Evolutionary conservation across 139 green algal species (phyloP), one percentile per base, ranked within the genome.

Genomic region (Haematococcus lacustris): DNA sequence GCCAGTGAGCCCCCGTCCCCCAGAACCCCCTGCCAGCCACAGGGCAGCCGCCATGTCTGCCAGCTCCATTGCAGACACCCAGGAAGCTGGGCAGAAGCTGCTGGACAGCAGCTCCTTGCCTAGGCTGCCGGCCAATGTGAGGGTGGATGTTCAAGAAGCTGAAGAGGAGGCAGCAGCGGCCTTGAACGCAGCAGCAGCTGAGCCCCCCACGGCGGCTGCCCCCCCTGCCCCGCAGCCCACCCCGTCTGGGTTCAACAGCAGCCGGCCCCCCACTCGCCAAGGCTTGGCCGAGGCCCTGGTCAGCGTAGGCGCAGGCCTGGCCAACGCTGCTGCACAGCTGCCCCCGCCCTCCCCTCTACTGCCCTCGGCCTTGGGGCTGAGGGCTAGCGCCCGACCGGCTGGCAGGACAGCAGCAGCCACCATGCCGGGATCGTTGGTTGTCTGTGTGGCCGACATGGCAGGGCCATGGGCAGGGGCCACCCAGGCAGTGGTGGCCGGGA

Each of bases 271-370:
- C 43, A 72, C 67, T 28, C 67, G 67, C 7, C 67, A 72, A 51
- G 67, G 67, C 32, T 32, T 72, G n/a, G 67, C 67, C 30, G 67
- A 72, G 41, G 67, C 67, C 23, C 47, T 72, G 3, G 67, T 32
- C 7, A 25, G 21, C 3, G 67, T 64, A 47, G 67, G 67, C 1
- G 67, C 67, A 34, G 67, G n/a, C 9, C 67, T 72, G 43, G 67
- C 30, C 63, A 69, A 40, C 51, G 63, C 63, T 32, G 63, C 37
- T 7, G 34, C 35, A 2, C 63, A 69, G 13, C 38, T 69, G 21
- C 34, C 7, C 2, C 32, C 63, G 6, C 63, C 34, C 35, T 51
- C 37, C 25, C 6, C 63, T 3, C 3, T 5, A 17, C n/a, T 38
- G 23, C 32, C 3, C 60, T 39, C 33, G 32, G 28, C 60, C 60